These are phyloP conservation scores for Pyronema omphalodes DNA, from an alignment of 495 filamentous ascomycete species.

Conservation along the genomic window DNA sequence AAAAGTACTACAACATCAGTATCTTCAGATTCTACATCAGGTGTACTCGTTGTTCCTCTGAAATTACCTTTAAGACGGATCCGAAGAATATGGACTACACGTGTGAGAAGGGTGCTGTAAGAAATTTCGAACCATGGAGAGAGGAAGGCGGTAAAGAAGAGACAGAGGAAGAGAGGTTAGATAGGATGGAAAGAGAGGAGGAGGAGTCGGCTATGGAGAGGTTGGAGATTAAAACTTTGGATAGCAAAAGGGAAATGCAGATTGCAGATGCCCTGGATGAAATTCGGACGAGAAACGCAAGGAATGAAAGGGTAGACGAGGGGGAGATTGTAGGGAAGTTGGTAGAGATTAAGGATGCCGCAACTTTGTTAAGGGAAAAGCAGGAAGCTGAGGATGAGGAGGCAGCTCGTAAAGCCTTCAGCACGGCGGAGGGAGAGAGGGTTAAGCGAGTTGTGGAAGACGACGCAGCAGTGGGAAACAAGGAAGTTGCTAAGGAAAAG, in stretches of 20 bases:
- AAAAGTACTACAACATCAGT: constrained; percentile 74
- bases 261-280: constrained; percentile 93
- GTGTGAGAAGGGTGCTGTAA: constrained; percentile 68
- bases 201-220: constrained; percentile 57
- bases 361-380: constrained; percentile 38
- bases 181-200: constrained; percentile 63
- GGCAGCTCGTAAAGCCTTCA: constrained; percentile 63
- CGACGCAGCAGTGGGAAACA: constrained; percentile 4
- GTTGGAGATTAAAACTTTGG: constrained; percentile 63
- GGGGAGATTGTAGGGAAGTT: constrained; percentile 35
- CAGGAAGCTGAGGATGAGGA: constrained; percentile 76
- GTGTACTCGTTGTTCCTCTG: constrained; percentile 72
- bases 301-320: constrained; percentile 54
- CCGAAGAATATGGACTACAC: constrained; percentile 88
- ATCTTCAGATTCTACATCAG: constrained; percentile 92
- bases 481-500: constrained; percentile 7
- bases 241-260: constrained; percentile 93
- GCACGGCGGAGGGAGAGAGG: constrained; percentile 27
- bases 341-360: constrained; percentile 30
- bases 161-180: constrained; percentile 74
- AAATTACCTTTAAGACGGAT: constrained; percentile 91
- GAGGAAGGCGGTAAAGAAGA: constrained; percentile 47
- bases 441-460: constrained; percentile 27
- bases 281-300: constrained; percentile 77
- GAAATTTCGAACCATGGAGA: constrained; percentile 88